phyloP scores from a whole-genome alignment of 768 basidiomycete species.

The Tricholoma furcatifolium region DNA sequence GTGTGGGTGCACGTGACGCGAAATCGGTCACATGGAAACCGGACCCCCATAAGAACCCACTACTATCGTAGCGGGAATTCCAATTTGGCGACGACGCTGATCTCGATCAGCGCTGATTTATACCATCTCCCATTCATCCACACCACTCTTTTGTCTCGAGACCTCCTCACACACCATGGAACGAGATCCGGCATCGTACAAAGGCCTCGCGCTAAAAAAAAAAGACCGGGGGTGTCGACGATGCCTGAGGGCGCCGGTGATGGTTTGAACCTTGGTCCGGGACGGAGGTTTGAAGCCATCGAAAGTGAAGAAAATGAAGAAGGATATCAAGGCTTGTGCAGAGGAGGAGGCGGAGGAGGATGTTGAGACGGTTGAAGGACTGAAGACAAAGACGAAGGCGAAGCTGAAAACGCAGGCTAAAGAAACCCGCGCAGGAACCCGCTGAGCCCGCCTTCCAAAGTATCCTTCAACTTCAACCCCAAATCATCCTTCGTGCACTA shows the following conservation, averaged over 20 bases:
- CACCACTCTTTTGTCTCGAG: too few species aligned
- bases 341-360: background rate
- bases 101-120: too few species aligned
- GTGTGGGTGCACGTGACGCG: too few species aligned
- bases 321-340: too few species aligned
- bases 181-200: background rate
- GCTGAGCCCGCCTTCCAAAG: conserved; percentile 29
- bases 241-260: conserved; percentile 30
- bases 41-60: too few species aligned
- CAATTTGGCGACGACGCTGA: too few species aligned
- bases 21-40: too few species aligned
- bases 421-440: too few species aligned
- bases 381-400: conserved; percentile 21
- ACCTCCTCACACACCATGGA: too few species aligned
- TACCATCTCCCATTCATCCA: too few species aligned
- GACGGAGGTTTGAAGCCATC: background rate
- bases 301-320: background rate
- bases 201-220: conserved; percentile 5
- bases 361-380: background rate
- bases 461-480: conserved; percentile 32
- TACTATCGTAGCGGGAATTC: too few species aligned
- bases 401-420: conserved; percentile 3
- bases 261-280: conserved; percentile 33
- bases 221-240: conserved; percentile 7
- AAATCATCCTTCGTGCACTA: conserved; percentile 43